These are phyloP conservation scores for Trametes cinnabarina DNA, from an alignment of 768 basidiomycete species.

Conservation along the genomic window DNA sequence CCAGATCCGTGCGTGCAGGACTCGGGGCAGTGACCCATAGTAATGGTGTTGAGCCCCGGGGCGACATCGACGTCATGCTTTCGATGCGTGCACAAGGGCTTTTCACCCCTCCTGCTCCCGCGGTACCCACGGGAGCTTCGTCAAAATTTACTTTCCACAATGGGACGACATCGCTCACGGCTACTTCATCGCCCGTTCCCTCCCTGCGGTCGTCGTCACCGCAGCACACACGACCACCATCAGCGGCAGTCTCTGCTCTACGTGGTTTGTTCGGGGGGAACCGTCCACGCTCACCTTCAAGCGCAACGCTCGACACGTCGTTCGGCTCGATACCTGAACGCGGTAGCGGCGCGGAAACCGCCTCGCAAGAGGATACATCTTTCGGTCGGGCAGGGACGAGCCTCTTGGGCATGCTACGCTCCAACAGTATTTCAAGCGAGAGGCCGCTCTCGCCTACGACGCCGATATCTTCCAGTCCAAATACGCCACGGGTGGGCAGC, in stretches of 20 bases:
- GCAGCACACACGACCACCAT: conserved; percentile 11
- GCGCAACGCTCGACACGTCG: conserved; percentile 19
- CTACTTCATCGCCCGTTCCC: conserved; percentile 27
- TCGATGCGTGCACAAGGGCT: conserved; percentile 73
- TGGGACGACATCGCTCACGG: conserved; percentile 28
- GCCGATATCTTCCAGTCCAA: conserved; percentile 20
- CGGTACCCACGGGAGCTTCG: not conserved
- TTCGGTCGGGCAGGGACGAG: conserved; percentile 56
- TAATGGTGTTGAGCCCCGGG: conserved; percentile 57
- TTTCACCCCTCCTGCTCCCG: conserved; percentile 34
- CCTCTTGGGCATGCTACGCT: conserved; percentile 51
- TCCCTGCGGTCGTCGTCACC: conserved; percentile 23
- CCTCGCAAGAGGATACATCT: conserved; percentile 46
- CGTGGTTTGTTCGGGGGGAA: conserved; percentile 53
- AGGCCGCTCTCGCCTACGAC: conserved; percentile 21
- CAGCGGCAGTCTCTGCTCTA: conserved; percentile 50
- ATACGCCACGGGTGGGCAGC: conserved; percentile 21
- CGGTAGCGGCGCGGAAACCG: conserved; percentile 25
- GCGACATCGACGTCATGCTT: conserved; percentile 82
- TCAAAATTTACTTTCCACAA: not conserved
- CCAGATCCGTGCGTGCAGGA: conserved; percentile 68
- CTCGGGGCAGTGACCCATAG: conserved; percentile 47
- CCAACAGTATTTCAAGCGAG: conserved; percentile 34
- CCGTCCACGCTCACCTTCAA: conserved; percentile 58
- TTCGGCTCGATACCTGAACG: conserved; percentile 29